phyloP scores from a whole-genome alignment of 1,139 yeast species.

The Magnusiomyces ingens region DNA sequence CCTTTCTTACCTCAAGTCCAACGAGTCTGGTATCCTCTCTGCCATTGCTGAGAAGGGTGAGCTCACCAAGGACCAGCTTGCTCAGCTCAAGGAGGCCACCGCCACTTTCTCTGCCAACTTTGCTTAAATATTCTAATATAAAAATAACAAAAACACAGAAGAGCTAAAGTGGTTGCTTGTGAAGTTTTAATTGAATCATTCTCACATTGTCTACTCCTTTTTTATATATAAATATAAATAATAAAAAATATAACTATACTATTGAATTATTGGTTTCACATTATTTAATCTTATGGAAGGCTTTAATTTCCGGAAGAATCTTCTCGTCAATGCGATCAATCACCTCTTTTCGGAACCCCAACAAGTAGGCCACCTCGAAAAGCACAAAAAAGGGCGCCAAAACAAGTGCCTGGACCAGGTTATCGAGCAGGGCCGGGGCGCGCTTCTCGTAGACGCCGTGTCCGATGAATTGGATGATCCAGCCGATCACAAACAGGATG shows the following conservation, averaged over 20 bases:
- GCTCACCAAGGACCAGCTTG: conserved; percentile 81
- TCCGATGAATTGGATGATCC: conserved; percentile 88
- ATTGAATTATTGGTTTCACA: background rate
- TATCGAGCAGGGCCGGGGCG: conserved; percentile 84
- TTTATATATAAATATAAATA: background rate
- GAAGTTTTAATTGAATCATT: background rate
- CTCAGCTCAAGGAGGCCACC: conserved; percentile 81
- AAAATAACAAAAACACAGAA: too few relatives aligned
- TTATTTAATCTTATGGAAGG: conserved; percentile 17
- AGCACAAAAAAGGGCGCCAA: conserved; percentile 87
- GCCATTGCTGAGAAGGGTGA: conserved; percentile 88
- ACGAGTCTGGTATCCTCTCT: conserved; percentile 75
- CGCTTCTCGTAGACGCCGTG: conserved; percentile 76
- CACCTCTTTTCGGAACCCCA: conserved; percentile 56
- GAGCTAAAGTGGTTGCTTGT: conserved; percentile 35
- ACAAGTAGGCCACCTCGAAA: conserved; percentile 62
- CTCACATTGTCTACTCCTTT: too few relatives aligned
- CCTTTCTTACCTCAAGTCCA: conserved; percentile 79
- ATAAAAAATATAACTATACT: background rate
- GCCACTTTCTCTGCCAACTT: conserved; percentile 89
- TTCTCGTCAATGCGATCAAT: conserved; percentile 48
- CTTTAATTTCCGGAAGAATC: conserved; percentile 36
- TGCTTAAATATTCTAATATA: conserved; percentile 27
- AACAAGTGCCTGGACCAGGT: conserved; percentile 74
- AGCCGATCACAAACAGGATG: conserved; percentile 45